Evolutionary conservation across 2,329 filamentous ascomycete genomes (phyloP), one percentile per base, ranked within the genome.

Genomic region (Monosporascus sp.): DNA sequence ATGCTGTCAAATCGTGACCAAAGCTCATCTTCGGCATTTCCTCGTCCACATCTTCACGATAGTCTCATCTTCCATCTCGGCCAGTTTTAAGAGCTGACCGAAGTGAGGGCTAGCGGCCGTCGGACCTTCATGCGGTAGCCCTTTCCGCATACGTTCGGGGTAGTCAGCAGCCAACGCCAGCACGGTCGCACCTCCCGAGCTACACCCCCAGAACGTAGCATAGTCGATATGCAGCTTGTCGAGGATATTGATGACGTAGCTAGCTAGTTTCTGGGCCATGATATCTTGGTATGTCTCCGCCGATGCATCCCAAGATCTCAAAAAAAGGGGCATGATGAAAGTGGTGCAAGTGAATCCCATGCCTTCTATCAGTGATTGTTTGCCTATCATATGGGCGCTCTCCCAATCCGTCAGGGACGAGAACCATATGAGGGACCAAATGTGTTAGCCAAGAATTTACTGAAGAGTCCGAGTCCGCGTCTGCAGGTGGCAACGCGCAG

Each of bases 401-500:
- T 20, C 40, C 40, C 6, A n/a, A 43, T 19, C 40, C 19, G 20
- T 43, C 40, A 20, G 40, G 40, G 40, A 43, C 22, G 14, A 43
- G 40, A 43, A 43, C 40, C 19, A 43, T 8, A 20, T 43, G 40
- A 3, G 69, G 73, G 1, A 65, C 71, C 0, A 54, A 61, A 26
- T 80, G 78, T 52, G 59, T 78, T 24, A 73, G 75, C 56, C 78
- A 82, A 56, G 76, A 80, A 49, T 71, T 71, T 24, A 66, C 69
- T 2, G 70, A 76, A 31, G 59, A 66, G 26, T 1, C 26, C 26
- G 7, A 26, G 1, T 26, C 26, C 38, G 38, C 38, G 38, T 19
- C 38, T 41, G 8, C 7, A 19, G 16, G n/a, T 19, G 38, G 9
- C 17, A 7, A 38, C 14, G n/a, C n/a, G n/a, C 48, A 17, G 36